Evolutionary conservation across 306 rosid species (phyloP).

Genomic region (Sphenostylis stenocarpa): DNA sequence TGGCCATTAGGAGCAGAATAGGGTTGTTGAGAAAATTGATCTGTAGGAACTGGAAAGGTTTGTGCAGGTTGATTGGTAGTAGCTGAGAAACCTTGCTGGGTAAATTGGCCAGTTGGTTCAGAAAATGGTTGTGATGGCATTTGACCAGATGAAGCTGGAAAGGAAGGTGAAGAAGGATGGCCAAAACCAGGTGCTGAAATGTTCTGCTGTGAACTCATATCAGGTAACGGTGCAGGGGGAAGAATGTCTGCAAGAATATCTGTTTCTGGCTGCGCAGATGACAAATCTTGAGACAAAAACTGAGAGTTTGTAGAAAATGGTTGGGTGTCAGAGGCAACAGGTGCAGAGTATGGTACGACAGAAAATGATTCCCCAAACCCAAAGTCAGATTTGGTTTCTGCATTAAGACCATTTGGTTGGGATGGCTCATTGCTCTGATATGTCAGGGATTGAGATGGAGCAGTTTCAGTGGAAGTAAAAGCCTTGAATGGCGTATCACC

Average conservation of each 20-base stretch:
- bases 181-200: conserved; percentile 45
- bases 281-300: conserved; percentile 49
- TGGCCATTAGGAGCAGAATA: conserved; percentile 34
- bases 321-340: conserved; percentile 44
- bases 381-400: conserved; percentile 52
- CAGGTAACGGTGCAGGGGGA: conserved; percentile 66
- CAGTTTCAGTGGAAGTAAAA: conserved; percentile 51
- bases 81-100: conserved; percentile 33
- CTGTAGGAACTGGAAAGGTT: conserved; percentile 26
- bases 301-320: conserved; percentile 54
- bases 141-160: conserved; percentile 40
- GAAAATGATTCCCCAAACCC: conserved; percentile 69
- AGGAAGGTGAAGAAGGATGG: conserved; percentile 46
- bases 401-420: conserved; percentile 41
- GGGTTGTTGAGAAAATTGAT: conserved; percentile 19
- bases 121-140: conserved; percentile 39
- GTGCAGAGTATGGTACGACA: conserved; percentile 53
- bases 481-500: conserved; percentile 94
- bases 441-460: conserved; percentile 51
- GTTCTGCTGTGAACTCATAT: conserved; percentile 47
- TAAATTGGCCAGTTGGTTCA: conserved; percentile 30
- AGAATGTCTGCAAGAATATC: conserved; percentile 88
- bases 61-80: conserved; percentile 37
- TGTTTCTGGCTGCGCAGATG: conserved; percentile 47
- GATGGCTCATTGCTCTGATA: conserved; percentile 43